Conservation (phyloP, 306 rosid genomes). For the Cicer yamashitae region DNA sequence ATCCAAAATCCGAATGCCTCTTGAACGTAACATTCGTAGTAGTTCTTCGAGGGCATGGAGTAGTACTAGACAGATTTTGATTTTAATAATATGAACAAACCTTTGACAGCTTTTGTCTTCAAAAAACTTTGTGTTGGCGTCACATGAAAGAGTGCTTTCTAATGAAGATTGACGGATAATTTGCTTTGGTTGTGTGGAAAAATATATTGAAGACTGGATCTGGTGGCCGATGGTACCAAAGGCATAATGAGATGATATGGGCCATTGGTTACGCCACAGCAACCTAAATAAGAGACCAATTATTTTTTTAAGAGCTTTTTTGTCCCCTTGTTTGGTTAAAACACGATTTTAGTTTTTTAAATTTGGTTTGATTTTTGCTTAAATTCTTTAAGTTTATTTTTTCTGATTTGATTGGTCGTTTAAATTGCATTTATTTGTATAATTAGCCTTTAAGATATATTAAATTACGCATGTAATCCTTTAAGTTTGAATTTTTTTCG, state of each 20-base stretch:
- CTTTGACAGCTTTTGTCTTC: conserved; percentile 35
- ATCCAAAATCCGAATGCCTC: no score
- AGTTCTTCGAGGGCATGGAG: not conserved
- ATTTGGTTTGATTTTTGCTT: no score
- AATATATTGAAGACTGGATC: conserved; percentile 38
- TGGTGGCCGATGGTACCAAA: conserved; percentile 37
- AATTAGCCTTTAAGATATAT: no score
- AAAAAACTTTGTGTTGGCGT: conserved; percentile 36
- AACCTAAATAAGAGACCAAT: conserved; percentile 47
- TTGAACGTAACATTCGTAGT: not conserved
- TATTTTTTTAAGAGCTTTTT: conserved; percentile 22
- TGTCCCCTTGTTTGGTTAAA: conserved; percentile 41
- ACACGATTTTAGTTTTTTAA: no score
- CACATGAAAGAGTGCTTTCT: conserved; percentile 43
- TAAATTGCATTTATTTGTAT: no score
- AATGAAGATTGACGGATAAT: conserved; percentile 45
- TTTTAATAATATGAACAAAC: not conserved
- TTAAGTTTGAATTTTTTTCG: no score
- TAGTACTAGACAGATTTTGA: not conserved
- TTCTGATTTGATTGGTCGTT: no score
- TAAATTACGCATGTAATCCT: no score
- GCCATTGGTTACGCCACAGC: conserved; percentile 35
- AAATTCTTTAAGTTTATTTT: no score
- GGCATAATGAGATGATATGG: conserved; percentile 49
- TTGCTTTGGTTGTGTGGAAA: conserved; percentile 28